Conservation (phyloP, 306 rosid species). For the Biancaea sappan region DNA sequence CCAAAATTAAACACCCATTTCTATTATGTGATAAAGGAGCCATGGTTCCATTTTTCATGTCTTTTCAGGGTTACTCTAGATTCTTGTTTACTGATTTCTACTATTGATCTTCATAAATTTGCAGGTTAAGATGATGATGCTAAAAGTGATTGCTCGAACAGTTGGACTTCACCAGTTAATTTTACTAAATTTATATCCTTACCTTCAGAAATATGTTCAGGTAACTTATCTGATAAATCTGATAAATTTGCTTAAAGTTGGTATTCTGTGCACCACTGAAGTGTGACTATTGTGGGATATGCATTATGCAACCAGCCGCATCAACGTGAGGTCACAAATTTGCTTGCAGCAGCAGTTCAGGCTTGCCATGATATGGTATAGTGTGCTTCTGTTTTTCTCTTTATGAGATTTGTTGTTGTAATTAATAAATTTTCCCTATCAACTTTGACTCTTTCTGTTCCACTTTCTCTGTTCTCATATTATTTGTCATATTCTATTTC, state of each 20-base stretch:
- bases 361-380: constrained; percentile 95
- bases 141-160: constrained; percentile 85
- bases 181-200: constrained; percentile 69
- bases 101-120: constrained; percentile 31
- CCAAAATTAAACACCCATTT: constrained; percentile 13
- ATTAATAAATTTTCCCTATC: constrained; percentile 23
- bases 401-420: constrained; percentile 7
- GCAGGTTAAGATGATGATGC: constrained; percentile 88
- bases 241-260: constrained; percentile 27
- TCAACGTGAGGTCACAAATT: constrained; percentile 73
- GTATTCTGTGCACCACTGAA: constrained; percentile 29
- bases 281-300: constrained; percentile 31
- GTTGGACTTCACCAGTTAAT: constrained; percentile 84
- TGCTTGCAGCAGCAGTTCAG: constrained; percentile 89
- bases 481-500: not conserved
- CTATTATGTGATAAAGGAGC: not conserved
- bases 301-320: constrained; percentile 74
- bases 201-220: constrained; percentile 74
- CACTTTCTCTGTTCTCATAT: not conserved
- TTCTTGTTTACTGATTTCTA: constrained; percentile 34
- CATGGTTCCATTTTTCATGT: constrained; percentile 4
- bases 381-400: constrained; percentile 19
- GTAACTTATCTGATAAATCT: constrained; percentile 43
- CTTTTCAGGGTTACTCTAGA: constrained; percentile 13
- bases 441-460: constrained; percentile 9